These are phyloP conservation scores for Lachnum nothofagi DNA, from an alignment of 2,329 filamentous ascomycete species.

Conservation along the genomic window DNA sequence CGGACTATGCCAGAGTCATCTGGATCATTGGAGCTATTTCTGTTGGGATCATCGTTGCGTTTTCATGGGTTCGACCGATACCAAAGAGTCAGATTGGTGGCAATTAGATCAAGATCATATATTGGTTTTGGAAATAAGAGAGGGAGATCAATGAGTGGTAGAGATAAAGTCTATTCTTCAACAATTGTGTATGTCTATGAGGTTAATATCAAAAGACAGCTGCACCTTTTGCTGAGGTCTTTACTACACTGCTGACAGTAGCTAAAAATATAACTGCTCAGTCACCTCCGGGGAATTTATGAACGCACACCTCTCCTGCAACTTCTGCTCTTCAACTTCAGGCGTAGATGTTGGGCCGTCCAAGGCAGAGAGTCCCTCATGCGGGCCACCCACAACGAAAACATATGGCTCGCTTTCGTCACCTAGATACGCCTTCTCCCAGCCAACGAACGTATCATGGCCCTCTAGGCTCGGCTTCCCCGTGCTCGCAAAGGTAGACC, in stretches of 20 bases:
- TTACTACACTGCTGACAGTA: background rate
- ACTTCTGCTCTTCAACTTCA: background rate
- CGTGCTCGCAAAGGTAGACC: background rate
- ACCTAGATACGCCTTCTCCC: background rate
- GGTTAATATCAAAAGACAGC: too few relatives aligned
- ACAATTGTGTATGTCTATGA: too few relatives aligned
- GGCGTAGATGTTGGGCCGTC: background rate
- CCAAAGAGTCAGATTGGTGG: slow-evolving; percentile 37
- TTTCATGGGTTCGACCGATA: slow-evolving; percentile 56
- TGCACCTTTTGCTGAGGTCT: background rate
- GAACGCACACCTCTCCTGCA: background rate
- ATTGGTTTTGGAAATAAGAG: too few relatives aligned
- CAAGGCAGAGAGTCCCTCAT: background rate
- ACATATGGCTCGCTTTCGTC: background rate
- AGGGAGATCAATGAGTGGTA: too few relatives aligned
- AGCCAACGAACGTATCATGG: background rate
- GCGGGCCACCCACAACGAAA: background rate
- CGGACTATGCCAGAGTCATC: slow-evolving; percentile 61
- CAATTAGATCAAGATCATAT: too few relatives aligned
- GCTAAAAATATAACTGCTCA: background rate
- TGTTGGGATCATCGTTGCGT: slow-evolving; percentile 60
- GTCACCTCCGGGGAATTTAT: background rate
- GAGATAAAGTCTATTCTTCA: too few relatives aligned
- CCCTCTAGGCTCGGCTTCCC: background rate
- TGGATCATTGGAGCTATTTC: slow-evolving; percentile 76